Evolutionary conservation across 2,329 filamentous ascomycete genomes (phyloP), one percentile per base, ranked within the genome.

Genomic region (Xylaria sp.): DNA sequence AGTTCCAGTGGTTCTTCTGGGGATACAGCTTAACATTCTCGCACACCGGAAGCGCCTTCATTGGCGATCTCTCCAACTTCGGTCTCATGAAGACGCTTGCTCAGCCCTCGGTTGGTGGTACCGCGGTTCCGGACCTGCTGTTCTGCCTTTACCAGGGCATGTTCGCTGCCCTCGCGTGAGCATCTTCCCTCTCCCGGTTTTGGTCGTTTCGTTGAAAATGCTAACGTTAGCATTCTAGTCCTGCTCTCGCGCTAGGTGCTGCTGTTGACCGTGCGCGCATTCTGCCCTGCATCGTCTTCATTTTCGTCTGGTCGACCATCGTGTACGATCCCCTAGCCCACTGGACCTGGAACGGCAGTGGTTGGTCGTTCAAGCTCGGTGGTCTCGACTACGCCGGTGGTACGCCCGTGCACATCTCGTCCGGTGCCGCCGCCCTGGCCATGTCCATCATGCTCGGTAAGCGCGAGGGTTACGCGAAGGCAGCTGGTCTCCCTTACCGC

Each of bases 1-100:
- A 86, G 54, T 95, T 96, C 76, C 91, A 96, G 72, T 96, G 92
- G 91, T 96, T 95, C 79, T 93, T 96, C 79, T 96, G 91, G 91
- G 91, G 91, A 52, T 96, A 93, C 75, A 93, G 89, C 9, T 78
- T 96, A 55, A 83, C 90, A 63, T 96, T 95, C 75, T 92, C 90
- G 5, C 90, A 92, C 74, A 84, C 84, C 19, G 90, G 90, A 59
- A 89, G 88, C 67, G 80, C 80, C 65, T 96, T 86, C 78, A 88
- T 96, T 62, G 91, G 91, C 51, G 83, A 92, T 65, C 80, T 96
- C 52, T 79, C 83, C 66, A 92, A 95, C 80, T 88, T 96, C 69
- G 92, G 90, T 39, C 83, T 95, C 68, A 89, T 82, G 76, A 83
- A 90, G 72, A 90, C 92, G 7, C 79, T 96, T 23, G 92, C 78